Evolutionary conservation across 2,329 filamentous ascomycete genomes (phyloP).

Genomic region (Lecanoromycetidae sp.): DNA sequence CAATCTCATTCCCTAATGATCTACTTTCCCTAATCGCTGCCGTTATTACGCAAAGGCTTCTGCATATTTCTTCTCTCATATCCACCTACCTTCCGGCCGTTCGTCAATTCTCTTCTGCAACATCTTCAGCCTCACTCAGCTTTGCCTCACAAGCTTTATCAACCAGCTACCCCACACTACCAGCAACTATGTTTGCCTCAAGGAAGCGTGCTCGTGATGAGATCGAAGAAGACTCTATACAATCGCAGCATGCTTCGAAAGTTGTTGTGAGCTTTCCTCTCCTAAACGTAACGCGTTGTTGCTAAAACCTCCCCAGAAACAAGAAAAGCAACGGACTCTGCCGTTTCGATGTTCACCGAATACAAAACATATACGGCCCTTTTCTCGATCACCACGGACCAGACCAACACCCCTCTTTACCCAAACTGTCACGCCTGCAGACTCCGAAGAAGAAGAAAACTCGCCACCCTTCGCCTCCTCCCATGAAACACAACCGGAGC

Average conservation of each 20-base stretch:
- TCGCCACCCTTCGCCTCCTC: conserved; percentile 11
- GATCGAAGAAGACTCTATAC: conserved; percentile 11
- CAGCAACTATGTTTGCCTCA: conserved; percentile 8
- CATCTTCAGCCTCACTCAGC: neutral
- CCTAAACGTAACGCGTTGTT: neutral
- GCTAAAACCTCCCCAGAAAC: too few species aligned
- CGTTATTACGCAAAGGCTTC: neutral
- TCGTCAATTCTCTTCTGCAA: neutral
- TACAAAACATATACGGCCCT: conserved; percentile 18
- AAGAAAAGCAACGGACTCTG: conserved; percentile 28
- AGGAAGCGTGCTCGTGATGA: conserved; percentile 16
- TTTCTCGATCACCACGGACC: conserved; percentile 16
- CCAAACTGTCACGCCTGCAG: conserved; percentile 26
- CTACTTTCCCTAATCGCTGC: neutral
- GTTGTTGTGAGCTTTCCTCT: neutral
- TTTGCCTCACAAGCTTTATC: neutral
- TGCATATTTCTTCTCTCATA: neutral
- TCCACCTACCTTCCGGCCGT: neutral
- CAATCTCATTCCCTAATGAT: conserved; percentile 2
- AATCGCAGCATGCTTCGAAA: conserved; percentile 9
- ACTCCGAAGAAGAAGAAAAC: conserved; percentile 29
- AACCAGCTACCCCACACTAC: neutral
- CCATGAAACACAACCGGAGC: conserved; percentile 5
- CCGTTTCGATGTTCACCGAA: conserved; percentile 23
- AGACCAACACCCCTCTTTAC: conserved; percentile 14